phyloP scores from a whole-genome alignment of 2,329 filamentous ascomycete species.

The Penicillium sp. region DNA sequence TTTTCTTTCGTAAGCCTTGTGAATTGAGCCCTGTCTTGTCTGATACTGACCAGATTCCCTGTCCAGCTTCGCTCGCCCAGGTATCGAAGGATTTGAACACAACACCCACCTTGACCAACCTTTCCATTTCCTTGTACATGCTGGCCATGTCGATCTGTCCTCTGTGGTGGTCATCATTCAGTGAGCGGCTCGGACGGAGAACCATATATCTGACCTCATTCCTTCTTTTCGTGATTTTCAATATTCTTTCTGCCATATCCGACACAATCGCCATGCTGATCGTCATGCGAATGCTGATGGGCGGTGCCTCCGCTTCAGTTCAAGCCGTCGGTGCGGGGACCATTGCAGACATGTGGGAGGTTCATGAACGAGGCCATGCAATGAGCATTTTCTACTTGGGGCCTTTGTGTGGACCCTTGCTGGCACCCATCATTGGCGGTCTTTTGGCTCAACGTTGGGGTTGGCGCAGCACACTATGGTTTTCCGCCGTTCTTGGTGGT shows the following conservation, averaged over 20 bases:
- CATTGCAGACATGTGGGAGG: slow-evolving; percentile 78
- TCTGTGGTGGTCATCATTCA: slow-evolving; percentile 84
- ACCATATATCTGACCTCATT: slow-evolving; percentile 80
- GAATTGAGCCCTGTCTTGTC: neutral
- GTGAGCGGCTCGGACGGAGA: slow-evolving; percentile 68
- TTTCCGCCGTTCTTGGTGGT: slow-evolving; percentile 69
- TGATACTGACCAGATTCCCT: neutral
- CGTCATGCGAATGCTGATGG: slow-evolving; percentile 70
- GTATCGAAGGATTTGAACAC: slow-evolving; percentile 64
- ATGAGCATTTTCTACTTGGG: slow-evolving; percentile 85
- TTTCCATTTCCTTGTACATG: slow-evolving; percentile 80
- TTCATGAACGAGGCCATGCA: slow-evolving; percentile 70
- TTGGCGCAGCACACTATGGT: slow-evolving; percentile 80
- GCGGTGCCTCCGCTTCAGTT: slow-evolving; percentile 76
- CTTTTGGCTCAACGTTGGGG: slow-evolving; percentile 67
- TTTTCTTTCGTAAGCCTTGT: slow-evolving; percentile 70
- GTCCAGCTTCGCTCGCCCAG: slow-evolving; percentile 66
- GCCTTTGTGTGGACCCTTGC: slow-evolving; percentile 70
- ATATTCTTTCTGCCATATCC: slow-evolving; percentile 67
- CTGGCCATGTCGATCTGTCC: slow-evolving; percentile 80
- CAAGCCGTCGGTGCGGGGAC: slow-evolving; percentile 83
- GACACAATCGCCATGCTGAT: slow-evolving; percentile 74
- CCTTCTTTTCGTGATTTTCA: slow-evolving; percentile 69
- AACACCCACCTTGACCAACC: slow-evolving; percentile 67
- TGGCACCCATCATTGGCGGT: slow-evolving; percentile 77